Evolutionary conservation across 305 asterid genomes (phyloP).

Genomic region (Euphrasia arctica): DNA sequence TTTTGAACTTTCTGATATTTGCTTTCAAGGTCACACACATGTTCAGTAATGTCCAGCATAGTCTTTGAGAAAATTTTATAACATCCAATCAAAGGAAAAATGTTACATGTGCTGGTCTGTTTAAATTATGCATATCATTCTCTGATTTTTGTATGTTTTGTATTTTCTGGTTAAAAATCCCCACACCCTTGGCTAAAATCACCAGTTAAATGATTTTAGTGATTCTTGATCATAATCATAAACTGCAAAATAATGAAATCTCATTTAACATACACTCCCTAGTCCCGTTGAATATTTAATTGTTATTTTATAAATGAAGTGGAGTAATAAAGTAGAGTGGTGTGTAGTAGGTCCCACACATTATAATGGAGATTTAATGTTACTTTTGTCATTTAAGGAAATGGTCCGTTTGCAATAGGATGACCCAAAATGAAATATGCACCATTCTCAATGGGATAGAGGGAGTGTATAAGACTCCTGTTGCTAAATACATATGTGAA

Average conservation of each 20-base stretch:
- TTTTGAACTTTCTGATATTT: slow-evolving; percentile 20
- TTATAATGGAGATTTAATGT: too few species aligned
- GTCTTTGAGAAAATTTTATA: too few species aligned
- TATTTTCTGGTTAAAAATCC: background rate
- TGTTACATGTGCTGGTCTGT: slow-evolving; percentile 10
- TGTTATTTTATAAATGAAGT: too few species aligned
- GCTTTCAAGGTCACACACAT: background rate
- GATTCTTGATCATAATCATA: background rate
- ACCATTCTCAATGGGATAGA: too few species aligned
- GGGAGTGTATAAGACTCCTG: background rate
- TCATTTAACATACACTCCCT: background rate
- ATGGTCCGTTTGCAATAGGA: too few species aligned
- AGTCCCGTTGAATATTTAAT: too few species aligned
- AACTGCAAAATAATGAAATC: background rate
- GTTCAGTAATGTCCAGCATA: too few species aligned
- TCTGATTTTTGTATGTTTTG: background rate
- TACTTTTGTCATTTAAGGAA: too few species aligned
- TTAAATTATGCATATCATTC: slow-evolving; percentile 9
- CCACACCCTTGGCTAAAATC: background rate
- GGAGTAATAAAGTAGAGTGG: too few species aligned
- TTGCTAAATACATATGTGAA: background rate
- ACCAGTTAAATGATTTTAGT: background rate
- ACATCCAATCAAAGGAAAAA: background rate
- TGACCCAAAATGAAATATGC: too few species aligned
- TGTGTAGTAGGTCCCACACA: too few species aligned